Percentiles rank a stretch among this genome's conserved stretches.
Conservation (phyloP, 495 filamentous ascomycete genomes). For the Podospora appendiculata region DNA sequence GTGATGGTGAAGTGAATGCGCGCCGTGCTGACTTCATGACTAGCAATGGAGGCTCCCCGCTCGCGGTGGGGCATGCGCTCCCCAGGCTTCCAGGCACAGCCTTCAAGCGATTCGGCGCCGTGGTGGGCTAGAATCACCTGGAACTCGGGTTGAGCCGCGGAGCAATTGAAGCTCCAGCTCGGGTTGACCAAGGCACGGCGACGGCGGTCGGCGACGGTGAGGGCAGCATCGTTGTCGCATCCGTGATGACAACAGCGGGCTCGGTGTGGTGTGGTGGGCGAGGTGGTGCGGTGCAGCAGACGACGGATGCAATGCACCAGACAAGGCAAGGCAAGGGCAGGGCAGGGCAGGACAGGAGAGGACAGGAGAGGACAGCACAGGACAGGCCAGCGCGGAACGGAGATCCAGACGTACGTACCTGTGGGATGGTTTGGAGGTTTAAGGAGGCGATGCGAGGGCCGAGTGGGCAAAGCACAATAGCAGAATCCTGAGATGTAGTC, state of each 20-base stretch:
- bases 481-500: constrained; percentile 4
- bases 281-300: constrained; percentile 9
- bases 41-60: constrained; percentile 18
- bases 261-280: constrained; percentile 11
- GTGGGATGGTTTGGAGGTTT: constrained; percentile 2
- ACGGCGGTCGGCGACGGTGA: constrained; percentile 4
- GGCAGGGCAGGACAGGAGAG: too few relatives aligned
- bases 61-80: constrained; percentile 23
- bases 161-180: constrained; percentile 11
- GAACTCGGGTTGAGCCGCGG: neutral
- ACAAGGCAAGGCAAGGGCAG: too few relatives aligned
- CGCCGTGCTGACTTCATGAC: constrained; percentile 23
- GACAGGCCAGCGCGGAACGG: neutral
- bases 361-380: neutral
- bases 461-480: neutral
- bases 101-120: constrained; percentile 4
- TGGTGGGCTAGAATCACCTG: neutral
- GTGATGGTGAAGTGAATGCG: constrained; percentile 1
- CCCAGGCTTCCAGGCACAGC: constrained; percentile 3
- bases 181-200: constrained; percentile 5
- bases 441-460: neutral
- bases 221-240: constrained; percentile 17
- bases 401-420: constrained; percentile 17
- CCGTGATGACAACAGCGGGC: constrained; percentile 28
- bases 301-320: constrained; percentile 1